Conservation (phyloP, 345 rosid species). For the Euphorbia lathyris region DNA sequence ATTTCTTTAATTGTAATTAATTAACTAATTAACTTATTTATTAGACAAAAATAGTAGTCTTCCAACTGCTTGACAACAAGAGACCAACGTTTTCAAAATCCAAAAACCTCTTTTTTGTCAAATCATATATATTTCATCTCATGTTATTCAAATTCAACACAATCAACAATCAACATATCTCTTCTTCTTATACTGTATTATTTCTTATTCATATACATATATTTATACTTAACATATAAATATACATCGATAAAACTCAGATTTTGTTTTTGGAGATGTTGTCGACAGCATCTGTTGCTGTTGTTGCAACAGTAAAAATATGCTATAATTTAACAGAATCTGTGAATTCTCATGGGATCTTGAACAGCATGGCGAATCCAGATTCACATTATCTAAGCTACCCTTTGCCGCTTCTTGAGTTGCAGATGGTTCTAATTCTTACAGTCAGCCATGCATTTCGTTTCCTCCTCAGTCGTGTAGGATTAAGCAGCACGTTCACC, state of each 20-base stretch:
- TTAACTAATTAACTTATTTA: no score
- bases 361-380: neutral
- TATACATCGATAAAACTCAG: neutral
- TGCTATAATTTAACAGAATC: neutral
- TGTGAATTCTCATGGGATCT: slow-evolving; percentile 8
- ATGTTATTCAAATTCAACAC: neutral
- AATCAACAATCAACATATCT: no score
- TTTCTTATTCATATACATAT: neutral
- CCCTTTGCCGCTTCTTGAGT: slow-evolving; percentile 13
- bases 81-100: no score
- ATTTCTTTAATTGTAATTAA: no score
- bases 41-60: no score
- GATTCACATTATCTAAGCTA: neutral
- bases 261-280: neutral
- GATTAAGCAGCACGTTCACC: slow-evolving; percentile 6
- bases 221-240: neutral
- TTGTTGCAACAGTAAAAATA: neutral
- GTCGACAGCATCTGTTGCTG: neutral
- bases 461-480: slow-evolving; percentile 12
- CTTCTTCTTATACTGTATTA: neutral
- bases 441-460: neutral
- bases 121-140: no score
- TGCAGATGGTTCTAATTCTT: slow-evolving; percentile 18
- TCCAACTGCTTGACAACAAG: neutral
- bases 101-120: no score